Evolutionary conservation across 495 filamentous ascomycete genomes (phyloP), one percentile per base, ranked within the genome.

Genomic region (Thermothielavioides terrestris): DNA sequence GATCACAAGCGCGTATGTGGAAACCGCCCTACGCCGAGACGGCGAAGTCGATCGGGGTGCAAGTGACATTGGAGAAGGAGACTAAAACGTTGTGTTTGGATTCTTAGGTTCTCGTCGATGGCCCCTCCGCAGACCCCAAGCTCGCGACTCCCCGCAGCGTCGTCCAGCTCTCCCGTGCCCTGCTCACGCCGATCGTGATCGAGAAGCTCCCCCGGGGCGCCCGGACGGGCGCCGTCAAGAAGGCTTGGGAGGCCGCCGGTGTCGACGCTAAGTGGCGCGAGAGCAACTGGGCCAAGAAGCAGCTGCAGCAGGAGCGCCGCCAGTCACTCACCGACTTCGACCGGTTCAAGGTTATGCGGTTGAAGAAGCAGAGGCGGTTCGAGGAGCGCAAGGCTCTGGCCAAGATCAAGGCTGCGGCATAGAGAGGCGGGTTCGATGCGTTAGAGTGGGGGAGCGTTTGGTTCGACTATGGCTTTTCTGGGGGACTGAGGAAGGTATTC

Each of bases 1-100:
- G 94, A 97, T 75, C 92, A 99, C 86, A 95, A 95, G 81, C 88
- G 92, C 72, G 92, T 97, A 94, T 67, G 91, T 86, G 54, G 27
- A 50, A 43, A 30, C 49, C 52, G 17, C 31, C 22, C 35, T 7
- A 46, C 34, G 6, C 38, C 44, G 39, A 48, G 28, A 38, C 31
- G 42, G 43, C 21, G 37, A 38, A 34, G 30, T 38, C 50, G 31
- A 30, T 26, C 50, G 27, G 38, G 46, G 50, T 41, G 43, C 22
- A 35, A 53, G 43, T 47, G 49, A 38, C n/a, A 52, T 30, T 27
- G 40, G 17, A 31, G 49, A 27, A 42, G 49, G 45, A 49, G 40
- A 57, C 62, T 65, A 61, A 66, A 69, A 62, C 54, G 41, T 28
- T 55, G n/a, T n/a, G n/a, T n/a, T n/a, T n/a, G 63, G 61, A 52